Conservation (phyloP, 2,329 filamentous ascomycete genomes). For the Cercospora sp. region DNA sequence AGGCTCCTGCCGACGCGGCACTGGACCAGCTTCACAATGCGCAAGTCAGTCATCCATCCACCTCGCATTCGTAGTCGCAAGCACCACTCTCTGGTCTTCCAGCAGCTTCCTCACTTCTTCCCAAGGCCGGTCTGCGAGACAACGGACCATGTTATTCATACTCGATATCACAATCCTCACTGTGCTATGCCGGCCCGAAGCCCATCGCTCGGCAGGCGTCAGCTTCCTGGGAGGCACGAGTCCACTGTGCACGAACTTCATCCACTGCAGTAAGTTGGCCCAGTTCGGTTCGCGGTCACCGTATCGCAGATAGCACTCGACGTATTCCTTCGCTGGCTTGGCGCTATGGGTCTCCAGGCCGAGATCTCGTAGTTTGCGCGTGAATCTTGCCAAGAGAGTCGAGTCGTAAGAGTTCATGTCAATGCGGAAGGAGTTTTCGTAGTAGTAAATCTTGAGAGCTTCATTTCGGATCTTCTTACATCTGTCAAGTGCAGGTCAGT, state of each 20-base stretch:
- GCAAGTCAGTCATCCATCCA: not conserved
- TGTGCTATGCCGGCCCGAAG: not conserved
- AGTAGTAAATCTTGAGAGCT: slow-evolving; percentile 15
- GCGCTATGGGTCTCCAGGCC: not conserved
- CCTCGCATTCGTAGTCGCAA: slow-evolving; percentile 3
- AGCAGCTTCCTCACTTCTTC: slow-evolving; percentile 6
- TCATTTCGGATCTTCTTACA: slow-evolving; percentile 8
- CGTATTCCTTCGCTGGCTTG: not conserved
- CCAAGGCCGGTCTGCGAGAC: not conserved
- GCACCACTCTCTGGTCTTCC: slow-evolving; percentile 7
- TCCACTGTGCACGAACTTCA: slow-evolving; percentile 1
- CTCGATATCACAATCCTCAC: not conserved
- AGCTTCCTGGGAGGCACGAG: slow-evolving; percentile 2
- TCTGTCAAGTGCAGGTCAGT: not conserved
- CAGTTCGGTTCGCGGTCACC: slow-evolving; percentile 12
- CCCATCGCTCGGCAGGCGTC: not conserved
- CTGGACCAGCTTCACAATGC: not conserved
- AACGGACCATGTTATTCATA: not conserved
- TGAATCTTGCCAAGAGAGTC: not conserved
- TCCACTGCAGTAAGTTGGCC: slow-evolving; percentile 5
- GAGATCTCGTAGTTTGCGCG: not conserved
- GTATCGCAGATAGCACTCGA: not conserved
- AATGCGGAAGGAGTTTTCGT: slow-evolving; percentile 16
- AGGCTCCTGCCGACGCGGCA: not conserved
- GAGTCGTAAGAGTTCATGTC: not conserved